These are phyloP conservation scores for Wickerhamomyces canadensis DNA, from an alignment of 805 yeast species.

Conservation along the genomic window DNA sequence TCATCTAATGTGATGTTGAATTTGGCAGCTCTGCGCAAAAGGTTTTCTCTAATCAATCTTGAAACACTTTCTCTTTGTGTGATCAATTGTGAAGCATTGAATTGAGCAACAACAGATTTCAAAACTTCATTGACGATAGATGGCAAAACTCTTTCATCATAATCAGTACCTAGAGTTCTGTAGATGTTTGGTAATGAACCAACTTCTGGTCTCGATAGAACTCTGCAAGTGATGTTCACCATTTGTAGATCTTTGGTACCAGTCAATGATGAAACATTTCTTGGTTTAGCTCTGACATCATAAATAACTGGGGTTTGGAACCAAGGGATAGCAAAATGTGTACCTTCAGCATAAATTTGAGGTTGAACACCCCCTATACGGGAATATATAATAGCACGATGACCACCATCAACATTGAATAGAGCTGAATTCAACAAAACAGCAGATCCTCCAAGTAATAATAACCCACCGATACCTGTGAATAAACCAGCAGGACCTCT, in stretches of 20 bases:
- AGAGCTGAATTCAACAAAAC: constrained; percentile 49
- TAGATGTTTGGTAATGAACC: constrained; percentile 74
- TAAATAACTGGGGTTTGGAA: constrained; percentile 86
- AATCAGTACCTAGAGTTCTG: constrained; percentile 90
- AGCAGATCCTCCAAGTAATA: constrained; percentile 54
- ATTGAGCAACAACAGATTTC: constrained; percentile 95
- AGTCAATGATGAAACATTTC: constrained; percentile 91
- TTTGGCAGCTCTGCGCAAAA: constrained; percentile 84
- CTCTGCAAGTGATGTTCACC: constrained; percentile 99
- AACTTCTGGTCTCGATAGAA: constrained; percentile 82
- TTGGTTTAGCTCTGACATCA: constrained; percentile 96
- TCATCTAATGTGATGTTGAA: constrained; percentile 89
- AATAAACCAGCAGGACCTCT: constrained; percentile 46
- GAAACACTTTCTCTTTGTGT: constrained; percentile 99
- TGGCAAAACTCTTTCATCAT: constrained; percentile 95
- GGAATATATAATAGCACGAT: constrained; percentile 91
- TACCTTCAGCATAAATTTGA: constrained; percentile 84
- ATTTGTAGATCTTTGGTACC: constrained; percentile 98
- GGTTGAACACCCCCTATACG: constrained; percentile 82
- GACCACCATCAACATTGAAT: constrained; percentile 97
- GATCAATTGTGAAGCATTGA: constrained; percentile 95
- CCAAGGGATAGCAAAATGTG: constrained; percentile 93
- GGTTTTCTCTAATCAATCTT: constrained; percentile 81
- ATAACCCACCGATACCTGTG: constrained; percentile 59
- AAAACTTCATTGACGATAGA: constrained; percentile 97